Conservation (phyloP, 768 basidiomycete genomes). For the Mycena crocata region DNA sequence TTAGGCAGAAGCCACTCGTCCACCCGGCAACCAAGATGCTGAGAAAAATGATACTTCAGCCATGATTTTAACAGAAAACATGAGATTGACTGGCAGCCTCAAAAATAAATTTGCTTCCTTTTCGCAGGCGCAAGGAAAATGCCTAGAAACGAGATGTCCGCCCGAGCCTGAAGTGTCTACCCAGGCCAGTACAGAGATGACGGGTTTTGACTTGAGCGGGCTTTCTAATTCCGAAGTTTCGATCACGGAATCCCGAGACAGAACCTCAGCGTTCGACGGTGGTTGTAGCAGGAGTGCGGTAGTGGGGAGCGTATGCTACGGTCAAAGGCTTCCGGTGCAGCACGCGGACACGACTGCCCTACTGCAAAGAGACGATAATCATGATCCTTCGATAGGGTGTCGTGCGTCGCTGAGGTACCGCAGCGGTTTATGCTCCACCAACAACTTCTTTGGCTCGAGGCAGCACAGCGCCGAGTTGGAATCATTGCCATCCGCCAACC, state of each 20-base stretch:
- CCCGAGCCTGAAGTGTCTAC: neutral
- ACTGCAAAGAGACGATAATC: neutral
- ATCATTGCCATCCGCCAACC: no score
- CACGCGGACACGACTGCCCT: neutral
- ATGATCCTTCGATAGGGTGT: neutral
- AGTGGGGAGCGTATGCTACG: neutral
- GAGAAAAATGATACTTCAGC: conserved; percentile 2
- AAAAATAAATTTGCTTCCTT: neutral
- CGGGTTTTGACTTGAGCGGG: neutral
- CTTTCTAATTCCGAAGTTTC: neutral
- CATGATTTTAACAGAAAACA: no score
- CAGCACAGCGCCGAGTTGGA: no score
- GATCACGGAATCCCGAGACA: neutral
- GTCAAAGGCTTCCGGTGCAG: neutral
- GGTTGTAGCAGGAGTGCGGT: neutral
- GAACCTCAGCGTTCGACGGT: neutral
- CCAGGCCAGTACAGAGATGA: no score
- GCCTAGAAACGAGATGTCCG: neutral
- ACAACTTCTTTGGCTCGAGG: neutral
- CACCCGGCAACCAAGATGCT: neutral
- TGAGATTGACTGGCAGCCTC: no score
- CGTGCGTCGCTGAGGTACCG: neutral
- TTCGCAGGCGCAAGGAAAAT: neutral
- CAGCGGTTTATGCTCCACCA: neutral
- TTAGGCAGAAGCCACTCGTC: neutral